phyloP scores from a whole-genome alignment of 2,329 filamentous ascomycete genomes.

The Bisporella sp. region DNA sequence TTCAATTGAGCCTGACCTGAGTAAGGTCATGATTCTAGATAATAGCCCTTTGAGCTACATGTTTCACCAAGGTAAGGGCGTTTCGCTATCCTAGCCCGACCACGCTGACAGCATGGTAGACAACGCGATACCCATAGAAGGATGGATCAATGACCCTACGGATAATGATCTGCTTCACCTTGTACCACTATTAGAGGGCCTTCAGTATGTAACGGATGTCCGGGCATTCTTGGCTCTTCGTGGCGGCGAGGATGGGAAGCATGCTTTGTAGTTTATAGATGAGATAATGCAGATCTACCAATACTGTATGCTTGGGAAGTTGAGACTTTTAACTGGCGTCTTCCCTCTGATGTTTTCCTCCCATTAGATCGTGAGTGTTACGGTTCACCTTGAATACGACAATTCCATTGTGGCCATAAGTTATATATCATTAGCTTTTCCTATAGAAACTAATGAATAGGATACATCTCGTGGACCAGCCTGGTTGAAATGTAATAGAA shows the following conservation, averaged over 20 bases:
- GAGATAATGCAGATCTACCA: not conserved
- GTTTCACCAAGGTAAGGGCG: slow-evolving; percentile 82
- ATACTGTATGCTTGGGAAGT: not conserved
- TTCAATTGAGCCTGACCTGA: slow-evolving; percentile 91
- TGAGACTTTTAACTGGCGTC: no score
- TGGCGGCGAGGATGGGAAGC: slow-evolving; percentile 70
- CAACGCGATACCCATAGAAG: slow-evolving; percentile 97
- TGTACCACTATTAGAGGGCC: slow-evolving; percentile 82
- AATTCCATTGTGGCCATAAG: no score
- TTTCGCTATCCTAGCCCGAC: slow-evolving; percentile 2
- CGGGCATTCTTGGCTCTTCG: slow-evolving; percentile 82
- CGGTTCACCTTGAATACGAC: no score
- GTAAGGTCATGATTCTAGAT: slow-evolving; percentile 97
- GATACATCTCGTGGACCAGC: no score
- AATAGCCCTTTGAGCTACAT: slow-evolving; percentile 98
- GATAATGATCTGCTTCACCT: slow-evolving; percentile 93
- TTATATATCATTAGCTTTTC: no score
- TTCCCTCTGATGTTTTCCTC: no score
- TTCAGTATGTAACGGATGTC: slow-evolving; percentile 96
- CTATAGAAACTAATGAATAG: no score
- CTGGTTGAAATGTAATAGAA: no score
- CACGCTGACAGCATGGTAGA: slow-evolving; percentile 46
- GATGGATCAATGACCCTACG: slow-evolving; percentile 98
- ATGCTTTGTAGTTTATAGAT: slow-evolving; percentile 14
- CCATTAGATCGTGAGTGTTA: no score